Percentiles rank a stretch among this genome's conserved stretches.
Evolutionary conservation across 495 filamentous ascomycete genomes (phyloP).

Genomic region (Aspergillus kassunensis): DNA sequence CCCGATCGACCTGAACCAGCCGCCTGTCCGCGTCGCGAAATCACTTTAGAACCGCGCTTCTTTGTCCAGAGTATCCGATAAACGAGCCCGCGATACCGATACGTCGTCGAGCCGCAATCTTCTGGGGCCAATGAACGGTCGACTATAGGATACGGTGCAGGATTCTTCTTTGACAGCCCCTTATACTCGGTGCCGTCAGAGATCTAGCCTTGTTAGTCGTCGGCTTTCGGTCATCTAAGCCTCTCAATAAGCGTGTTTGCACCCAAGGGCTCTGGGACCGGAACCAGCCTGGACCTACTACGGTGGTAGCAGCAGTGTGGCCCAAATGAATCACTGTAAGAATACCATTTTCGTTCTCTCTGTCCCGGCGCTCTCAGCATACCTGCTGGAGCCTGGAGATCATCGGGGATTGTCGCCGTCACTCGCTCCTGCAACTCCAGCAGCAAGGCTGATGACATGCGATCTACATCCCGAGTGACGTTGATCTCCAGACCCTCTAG

Average conservation of each 20-base stretch:
- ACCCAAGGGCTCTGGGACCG: neutral
- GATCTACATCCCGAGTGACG: constrained; percentile 23
- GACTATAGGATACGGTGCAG: constrained; percentile 10
- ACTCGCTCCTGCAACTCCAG: constrained; percentile 11
- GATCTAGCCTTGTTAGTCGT: constrained; percentile 13
- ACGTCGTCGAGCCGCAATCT: constrained; percentile 9
- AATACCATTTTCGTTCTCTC: constrained; percentile 4
- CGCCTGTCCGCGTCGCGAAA: neutral
- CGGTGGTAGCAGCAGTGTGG: constrained; percentile 1
- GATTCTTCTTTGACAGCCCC: constrained; percentile 12
- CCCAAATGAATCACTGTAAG: constrained; percentile 30
- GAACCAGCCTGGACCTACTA: neutral
- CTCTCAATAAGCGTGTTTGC: constrained; percentile 10
- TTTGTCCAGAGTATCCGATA: neutral
- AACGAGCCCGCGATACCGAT: neutral
- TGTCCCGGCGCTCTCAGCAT: constrained; percentile 5
- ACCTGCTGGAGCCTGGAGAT: constrained; percentile 10
- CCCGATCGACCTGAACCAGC: constrained; percentile 2
- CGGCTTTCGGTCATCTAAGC: constrained; percentile 2
- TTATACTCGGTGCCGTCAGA: constrained; percentile 12
- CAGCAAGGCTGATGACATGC: constrained; percentile 16
- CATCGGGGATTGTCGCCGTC: constrained; percentile 1
- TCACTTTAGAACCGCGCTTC: neutral
- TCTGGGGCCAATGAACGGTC: constrained; percentile 9
- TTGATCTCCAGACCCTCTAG: constrained; percentile 11